Evolutionary conservation across 2,329 filamentous ascomycete genomes (phyloP).

Genomic region (Cercospora nicotianae): DNA sequence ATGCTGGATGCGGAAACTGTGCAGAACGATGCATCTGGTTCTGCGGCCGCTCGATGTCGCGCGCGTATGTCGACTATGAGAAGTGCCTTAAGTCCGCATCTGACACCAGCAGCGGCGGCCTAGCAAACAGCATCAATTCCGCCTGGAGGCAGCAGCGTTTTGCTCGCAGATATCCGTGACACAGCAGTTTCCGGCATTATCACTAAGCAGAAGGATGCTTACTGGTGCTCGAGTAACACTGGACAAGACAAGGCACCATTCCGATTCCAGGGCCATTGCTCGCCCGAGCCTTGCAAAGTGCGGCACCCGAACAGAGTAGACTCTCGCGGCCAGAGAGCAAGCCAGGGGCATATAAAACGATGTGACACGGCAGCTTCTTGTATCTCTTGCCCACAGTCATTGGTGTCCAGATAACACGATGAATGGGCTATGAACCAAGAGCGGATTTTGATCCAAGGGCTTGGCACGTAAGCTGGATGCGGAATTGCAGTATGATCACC

Average conservation of each 20-base stretch:
- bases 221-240: neutral
- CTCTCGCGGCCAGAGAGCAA: neutral
- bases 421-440: neutral
- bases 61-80: neutral
- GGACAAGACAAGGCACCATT: too few species aligned
- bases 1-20: neutral
- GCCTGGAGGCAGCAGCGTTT: neutral
- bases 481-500: neutral
- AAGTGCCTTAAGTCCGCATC: neutral
- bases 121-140: neutral
- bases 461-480: neutral
- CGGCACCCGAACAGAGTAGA: neutral
- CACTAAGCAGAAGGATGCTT: neutral
- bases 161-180: neutral
- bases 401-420: neutral
- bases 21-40: neutral
- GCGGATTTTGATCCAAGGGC: neutral
- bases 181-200: neutral
- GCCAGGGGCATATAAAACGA: neutral
- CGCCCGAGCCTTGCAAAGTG: neutral
- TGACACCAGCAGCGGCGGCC: neutral
- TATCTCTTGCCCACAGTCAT: neutral
- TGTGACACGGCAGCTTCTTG: neutral
- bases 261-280: neutral
- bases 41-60: neutral